Conservation (phyloP, 495 filamentous ascomycete genomes). For the Neurospora sp. region DNA sequence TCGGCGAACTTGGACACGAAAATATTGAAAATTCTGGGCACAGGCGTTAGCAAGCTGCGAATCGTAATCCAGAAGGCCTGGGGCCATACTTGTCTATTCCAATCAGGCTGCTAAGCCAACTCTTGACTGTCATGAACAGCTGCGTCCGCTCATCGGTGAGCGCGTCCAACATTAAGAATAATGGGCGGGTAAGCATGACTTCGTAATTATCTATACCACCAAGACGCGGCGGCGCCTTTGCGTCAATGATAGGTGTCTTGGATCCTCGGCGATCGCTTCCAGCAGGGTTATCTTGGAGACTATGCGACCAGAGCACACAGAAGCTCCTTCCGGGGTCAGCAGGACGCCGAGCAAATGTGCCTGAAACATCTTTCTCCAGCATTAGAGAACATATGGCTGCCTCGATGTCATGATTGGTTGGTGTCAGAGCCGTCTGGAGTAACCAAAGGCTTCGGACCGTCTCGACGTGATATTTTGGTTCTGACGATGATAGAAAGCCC, state of each 20-base stretch:
- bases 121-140: slow-evolving; percentile 61
- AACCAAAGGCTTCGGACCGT: slow-evolving; percentile 79
- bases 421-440: slow-evolving; percentile 54
- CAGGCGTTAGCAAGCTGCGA: not conserved
- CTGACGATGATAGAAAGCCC: slow-evolving; percentile 65
- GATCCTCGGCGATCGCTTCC: slow-evolving; percentile 35
- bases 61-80: not conserved
- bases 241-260: slow-evolving; percentile 41
- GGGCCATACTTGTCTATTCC: slow-evolving; percentile 49
- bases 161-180: slow-evolving; percentile 76
- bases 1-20: slow-evolving; percentile 46
- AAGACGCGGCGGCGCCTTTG: slow-evolving; percentile 35
- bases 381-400: slow-evolving; percentile 70
- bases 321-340: slow-evolving; percentile 56
- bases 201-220: slow-evolving; percentile 45
- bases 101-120: slow-evolving; percentile 71
- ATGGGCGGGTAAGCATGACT: slow-evolving; percentile 67
- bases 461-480: slow-evolving; percentile 89
- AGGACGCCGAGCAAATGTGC: slow-evolving; percentile 39
- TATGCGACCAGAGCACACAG: slow-evolving; percentile 70
- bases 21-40: slow-evolving; percentile 36
- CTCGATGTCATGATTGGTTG: slow-evolving; percentile 53
- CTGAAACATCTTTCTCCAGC: slow-evolving; percentile 42
- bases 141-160: slow-evolving; percentile 64
- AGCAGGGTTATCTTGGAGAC: slow-evolving; percentile 49